These are phyloP conservation scores for Verticillium tricorpus DNA, from an alignment of 2,329 filamentous ascomycete species.

Conservation along the genomic window DNA sequence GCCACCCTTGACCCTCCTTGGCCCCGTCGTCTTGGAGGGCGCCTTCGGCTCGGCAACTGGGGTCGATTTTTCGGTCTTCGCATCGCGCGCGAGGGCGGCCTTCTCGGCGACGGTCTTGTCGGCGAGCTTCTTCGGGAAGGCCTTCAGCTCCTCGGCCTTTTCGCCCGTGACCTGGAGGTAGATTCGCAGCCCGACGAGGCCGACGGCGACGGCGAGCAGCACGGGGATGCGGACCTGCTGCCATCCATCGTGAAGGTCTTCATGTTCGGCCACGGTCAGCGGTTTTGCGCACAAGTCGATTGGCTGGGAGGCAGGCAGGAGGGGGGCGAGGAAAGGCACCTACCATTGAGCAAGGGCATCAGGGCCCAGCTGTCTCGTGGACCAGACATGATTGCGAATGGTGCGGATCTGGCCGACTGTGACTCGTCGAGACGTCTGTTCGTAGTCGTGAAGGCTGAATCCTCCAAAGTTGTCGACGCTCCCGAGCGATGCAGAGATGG, in stretches of 20 bases:
- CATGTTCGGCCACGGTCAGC: not conserved
- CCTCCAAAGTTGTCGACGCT: not conserved
- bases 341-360: not conserved
- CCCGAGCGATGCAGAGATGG: not conserved
- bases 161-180: slow-evolving; percentile 10
- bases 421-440: not conserved
- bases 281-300: not conserved
- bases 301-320: not conserved
- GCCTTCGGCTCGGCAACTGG: slow-evolving; percentile 19
- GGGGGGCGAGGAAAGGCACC: not conserved
- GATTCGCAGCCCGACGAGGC: slow-evolving; percentile 10
- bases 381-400: not conserved
- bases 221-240: slow-evolving; percentile 13
- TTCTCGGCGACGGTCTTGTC: slow-evolving; percentile 9
- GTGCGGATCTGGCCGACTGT: not conserved
- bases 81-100: slow-evolving; percentile 4
- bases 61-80: slow-evolving; percentile 7
- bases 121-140: slow-evolving; percentile 7
- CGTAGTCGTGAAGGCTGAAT: not conserved
- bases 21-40: slow-evolving; percentile 31
- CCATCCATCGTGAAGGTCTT: slow-evolving; percentile 12
- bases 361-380: not conserved
- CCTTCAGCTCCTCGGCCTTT: slow-evolving; percentile 8
- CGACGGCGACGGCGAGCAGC: slow-evolving; percentile 8
- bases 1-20: slow-evolving; percentile 45